Evolutionary conservation across 176 grass and related monocot species (phyloP), one percentile per base, ranked within the genome.

Genomic region (Raddia guianensis): DNA sequence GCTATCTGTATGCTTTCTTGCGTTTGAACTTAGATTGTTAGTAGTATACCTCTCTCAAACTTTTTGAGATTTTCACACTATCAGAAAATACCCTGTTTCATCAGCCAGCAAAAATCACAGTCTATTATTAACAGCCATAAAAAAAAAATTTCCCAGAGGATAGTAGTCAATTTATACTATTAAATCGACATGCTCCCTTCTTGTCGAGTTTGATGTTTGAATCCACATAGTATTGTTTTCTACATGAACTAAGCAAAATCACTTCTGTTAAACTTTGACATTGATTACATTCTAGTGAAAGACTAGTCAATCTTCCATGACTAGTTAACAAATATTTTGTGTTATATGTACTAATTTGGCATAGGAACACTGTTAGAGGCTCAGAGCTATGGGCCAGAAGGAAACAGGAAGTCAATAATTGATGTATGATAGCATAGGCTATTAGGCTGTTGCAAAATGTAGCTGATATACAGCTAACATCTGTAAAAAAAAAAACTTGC

Each of bases 261-360:
- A 74, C 34, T 37, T 67, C 43, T 80, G 2, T 75, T 80, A 80
- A 80, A 7, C 27, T 85, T 75, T 71, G 57, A 55, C 12, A 44
- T 81, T 8, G 4, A 45, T 80, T 62, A 21, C 56, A 56, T 58
- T 79, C 3, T 68, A 19, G 37, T 75, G 15, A 66, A 74, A 68
- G 60, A 74, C 32, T 34, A 75, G 61, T 7, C 70, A 43, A 32
- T 74, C 47, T 67, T 33, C 15, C 10, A 19, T 18, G 6, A 58
- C 70, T 19, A 57, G 14, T 35, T 73, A 80, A 27, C 33, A 80
- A 60, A 68, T 60, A 67, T 80, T 37, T 6, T 68, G 20, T 67
- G 20, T 46, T 49, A 34, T 48, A 53, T 68, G 12, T 76, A 60
- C 62, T 49, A 9, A 33, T 20, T 63, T 68, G 19, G 7, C 58